Evolutionary conservation across 1,284 basidiomycete species (phyloP), one percentile per base, ranked within the genome.

Genomic region (Cutaneotrichosporon arboriforme): DNA sequence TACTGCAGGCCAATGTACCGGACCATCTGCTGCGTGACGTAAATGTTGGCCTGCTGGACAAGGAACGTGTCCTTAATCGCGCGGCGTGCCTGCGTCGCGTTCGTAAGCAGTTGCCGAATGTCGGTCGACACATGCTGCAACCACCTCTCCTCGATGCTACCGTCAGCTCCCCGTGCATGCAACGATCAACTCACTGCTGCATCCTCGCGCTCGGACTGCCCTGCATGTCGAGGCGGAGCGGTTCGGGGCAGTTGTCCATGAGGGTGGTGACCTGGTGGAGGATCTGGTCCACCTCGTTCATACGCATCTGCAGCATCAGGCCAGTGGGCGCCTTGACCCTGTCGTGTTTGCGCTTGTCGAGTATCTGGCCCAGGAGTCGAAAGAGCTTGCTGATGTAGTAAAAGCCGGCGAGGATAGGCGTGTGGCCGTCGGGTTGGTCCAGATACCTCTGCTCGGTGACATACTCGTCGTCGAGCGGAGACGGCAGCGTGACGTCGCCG

Each of bases 1-100:
- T 90, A 90, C 71, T 90, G 88, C 63, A 90, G 85, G 49, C 88
- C 86, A 54, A 91, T 86, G 66, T 89, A 90, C 52, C 89, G 85
- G 54, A 88, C 87, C 53, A 90, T 82, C 88, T 91, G 88, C 87
- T 90, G 51, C 14, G 88, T 90, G 58, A 90, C 88, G 66, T 87
- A 91, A 39, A 90, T 77, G 66, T 91, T 91, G 33, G 86, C 86
- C 70, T 90, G 88, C 81, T 89, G 87, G 44, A 91, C 88, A 40
- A 90, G 78, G 78, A 87, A 91, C 14, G 86, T 85, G 69, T 92
- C 90, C 52, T 87, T 80, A 1, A 87, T 88, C 62, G 87, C 86
- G 49, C 83, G 85, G 22, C 86, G 81, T 4, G 88, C 87, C 59
- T 88, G 87, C 4, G 41, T 26, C 15, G 89, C 88, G 66, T 90